Percentiles rank a stretch among this genome's conserved stretches.
These are phyloP conservation scores for Limnanthes douglasii DNA, from an alignment of 345 rosid species.

Conservation along the genomic window DNA sequence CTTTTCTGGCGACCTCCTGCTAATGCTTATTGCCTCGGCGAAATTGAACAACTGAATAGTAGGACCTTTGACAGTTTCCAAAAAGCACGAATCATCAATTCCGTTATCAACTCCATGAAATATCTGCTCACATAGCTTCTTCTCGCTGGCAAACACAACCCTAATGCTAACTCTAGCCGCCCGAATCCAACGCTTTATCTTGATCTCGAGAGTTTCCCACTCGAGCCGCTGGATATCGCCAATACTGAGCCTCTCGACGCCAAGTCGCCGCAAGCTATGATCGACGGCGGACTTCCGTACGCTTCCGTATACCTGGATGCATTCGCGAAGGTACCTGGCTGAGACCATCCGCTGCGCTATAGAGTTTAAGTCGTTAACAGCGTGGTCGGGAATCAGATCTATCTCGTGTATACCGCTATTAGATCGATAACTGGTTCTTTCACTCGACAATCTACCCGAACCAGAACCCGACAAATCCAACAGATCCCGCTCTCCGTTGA, in stretches of 20 bases:
- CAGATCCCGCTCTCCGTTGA: conserved; percentile 10
- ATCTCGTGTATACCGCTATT: conserved; percentile 77
- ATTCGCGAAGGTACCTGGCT: conserved; percentile 66
- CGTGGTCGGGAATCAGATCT: conserved; percentile 64
- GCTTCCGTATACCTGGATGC: conserved; percentile 86
- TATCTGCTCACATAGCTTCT: conserved; percentile 66
- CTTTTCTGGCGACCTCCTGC: conserved; percentile 88
- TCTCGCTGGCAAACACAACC: conserved; percentile 76
- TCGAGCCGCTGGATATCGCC: conserved; percentile 87
- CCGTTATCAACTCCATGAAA: conserved; percentile 40
- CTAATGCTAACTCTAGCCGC: conserved; percentile 74
- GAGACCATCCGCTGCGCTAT: conserved; percentile 74
- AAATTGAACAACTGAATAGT: conserved; percentile 71
- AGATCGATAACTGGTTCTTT: conserved; percentile 35
- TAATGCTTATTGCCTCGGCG: conserved; percentile 81
- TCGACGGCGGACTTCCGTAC: conserved; percentile 81
- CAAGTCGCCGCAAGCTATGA: conserved; percentile 44
- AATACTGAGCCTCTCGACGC: conserved; percentile 81
- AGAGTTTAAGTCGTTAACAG: conserved; percentile 48
- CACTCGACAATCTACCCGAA: conserved; percentile 10
- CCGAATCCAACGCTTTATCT: conserved; percentile 81
- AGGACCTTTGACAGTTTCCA: conserved; percentile 76
- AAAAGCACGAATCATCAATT: conserved; percentile 60
- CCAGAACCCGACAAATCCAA: conserved; percentile 11
- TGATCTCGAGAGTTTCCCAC: conserved; percentile 72